Evolutionary conservation across 768 basidiomycete species (phyloP).

Genomic region (Lactarius vividus): DNA sequence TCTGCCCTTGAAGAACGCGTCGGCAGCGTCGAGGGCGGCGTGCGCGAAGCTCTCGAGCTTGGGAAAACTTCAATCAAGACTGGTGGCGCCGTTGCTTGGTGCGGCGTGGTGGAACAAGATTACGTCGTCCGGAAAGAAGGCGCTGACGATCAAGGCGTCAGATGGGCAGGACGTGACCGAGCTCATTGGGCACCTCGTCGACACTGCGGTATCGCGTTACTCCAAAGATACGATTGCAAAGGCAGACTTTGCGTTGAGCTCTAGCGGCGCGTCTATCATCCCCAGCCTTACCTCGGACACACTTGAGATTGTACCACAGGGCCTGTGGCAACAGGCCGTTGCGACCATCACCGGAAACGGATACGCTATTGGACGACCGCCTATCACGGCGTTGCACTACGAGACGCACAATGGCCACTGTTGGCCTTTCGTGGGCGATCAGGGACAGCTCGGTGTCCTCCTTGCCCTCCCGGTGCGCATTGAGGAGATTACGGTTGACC

Average conservation of each 20-base stretch:
- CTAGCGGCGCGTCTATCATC: slow-evolving; percentile 76
- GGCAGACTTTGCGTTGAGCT: slow-evolving; percentile 83
- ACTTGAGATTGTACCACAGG: slow-evolving; percentile 58
- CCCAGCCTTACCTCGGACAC: slow-evolving; percentile 83
- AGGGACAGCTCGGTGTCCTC: slow-evolving; percentile 80
- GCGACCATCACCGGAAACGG: slow-evolving; percentile 59
- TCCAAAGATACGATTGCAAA: slow-evolving; percentile 79
- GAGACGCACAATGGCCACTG: slow-evolving; percentile 82
- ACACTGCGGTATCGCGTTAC: slow-evolving; percentile 63
- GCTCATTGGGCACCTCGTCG: slow-evolving; percentile 73
- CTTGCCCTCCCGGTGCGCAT: slow-evolving; percentile 62
- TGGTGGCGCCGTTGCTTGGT: slow-evolving; percentile 34
- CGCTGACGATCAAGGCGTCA: slow-evolving; percentile 62
- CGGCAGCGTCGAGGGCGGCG: slow-evolving; percentile 55
- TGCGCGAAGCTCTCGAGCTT: slow-evolving; percentile 70
- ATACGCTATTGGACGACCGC: slow-evolving; percentile 69
- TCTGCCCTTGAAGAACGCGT: slow-evolving; percentile 61
- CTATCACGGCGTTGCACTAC: slow-evolving; percentile 84
- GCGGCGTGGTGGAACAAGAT: slow-evolving; percentile 73
- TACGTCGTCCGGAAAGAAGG: slow-evolving; percentile 37
- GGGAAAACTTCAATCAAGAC: slow-evolving; percentile 48
- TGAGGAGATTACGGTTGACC: slow-evolving; percentile 78
- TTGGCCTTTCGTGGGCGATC: slow-evolving; percentile 83
- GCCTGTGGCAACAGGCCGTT: slow-evolving; percentile 47
- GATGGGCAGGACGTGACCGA: slow-evolving; percentile 73